A percentile compares a stretch with the other conserved stretches of the same genome.
Evolutionary conservation across 2,329 filamentous ascomycete genomes (phyloP).

Genomic region (Sarocladium kiliense): DNA sequence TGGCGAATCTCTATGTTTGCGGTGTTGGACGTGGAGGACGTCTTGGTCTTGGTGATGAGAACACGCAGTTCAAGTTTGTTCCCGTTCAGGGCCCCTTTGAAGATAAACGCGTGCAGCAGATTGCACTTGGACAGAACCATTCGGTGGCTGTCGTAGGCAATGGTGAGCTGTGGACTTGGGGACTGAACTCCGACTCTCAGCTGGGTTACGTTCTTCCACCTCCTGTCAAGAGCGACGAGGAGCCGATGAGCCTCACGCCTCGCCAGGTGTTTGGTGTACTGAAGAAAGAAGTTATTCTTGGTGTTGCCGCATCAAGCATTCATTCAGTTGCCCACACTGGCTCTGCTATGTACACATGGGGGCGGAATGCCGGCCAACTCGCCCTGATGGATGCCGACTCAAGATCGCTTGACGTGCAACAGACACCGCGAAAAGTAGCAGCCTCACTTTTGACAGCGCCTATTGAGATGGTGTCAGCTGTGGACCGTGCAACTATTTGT

Average conservation of each 20-base stretch:
- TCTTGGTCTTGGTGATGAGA: constrained; percentile 83
- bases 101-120: constrained; percentile 68
- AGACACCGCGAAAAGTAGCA: constrained; percentile 78
- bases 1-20: constrained; percentile 88
- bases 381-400: constrained; percentile 94
- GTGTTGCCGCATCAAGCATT: constrained; percentile 81
- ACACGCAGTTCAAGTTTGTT: constrained; percentile 79
- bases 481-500: constrained; percentile 82
- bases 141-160: constrained; percentile 77
- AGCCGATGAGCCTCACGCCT: constrained; percentile 74
- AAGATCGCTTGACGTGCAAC: constrained; percentile 79
- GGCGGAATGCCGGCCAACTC: constrained; percentile 90
- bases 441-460: constrained; percentile 64
- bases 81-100: constrained; percentile 73
- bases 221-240: constrained; percentile 66
- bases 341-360: constrained; percentile 83
- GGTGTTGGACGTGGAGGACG: constrained; percentile 88
- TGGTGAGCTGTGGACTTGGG: constrained; percentile 95
- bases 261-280: constrained; percentile 87
- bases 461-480: constrained; percentile 79
- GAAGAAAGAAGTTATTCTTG: constrained; percentile 77
- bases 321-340: constrained; percentile 88
- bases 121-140: constrained; percentile 89
- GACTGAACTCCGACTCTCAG: constrained; percentile 79
- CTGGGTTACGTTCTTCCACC: constrained; percentile 76